A percentile compares a stretch with the other conserved stretches of the same genome.
phyloP scores from a whole-genome alignment of 352 stramenopile species.

The Pythium volutum region DNA sequence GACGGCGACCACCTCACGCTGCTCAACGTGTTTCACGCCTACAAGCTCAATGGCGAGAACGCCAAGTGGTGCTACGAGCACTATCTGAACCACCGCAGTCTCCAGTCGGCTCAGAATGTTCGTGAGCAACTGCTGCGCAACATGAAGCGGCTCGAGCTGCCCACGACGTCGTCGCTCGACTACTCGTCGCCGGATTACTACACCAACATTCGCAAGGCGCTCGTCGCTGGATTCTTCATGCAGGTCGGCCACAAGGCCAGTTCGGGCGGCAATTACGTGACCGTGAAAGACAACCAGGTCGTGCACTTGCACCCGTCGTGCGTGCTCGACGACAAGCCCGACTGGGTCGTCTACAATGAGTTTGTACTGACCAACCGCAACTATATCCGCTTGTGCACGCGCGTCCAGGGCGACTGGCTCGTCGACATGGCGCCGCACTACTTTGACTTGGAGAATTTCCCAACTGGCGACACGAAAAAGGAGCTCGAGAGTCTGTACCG shows the following conservation, averaged over 20 bases:
- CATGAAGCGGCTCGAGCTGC: constrained; percentile 92
- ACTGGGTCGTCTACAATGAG: constrained; percentile 99
- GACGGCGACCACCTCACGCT: constrained; percentile 97
- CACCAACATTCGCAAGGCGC: constrained; percentile 90
- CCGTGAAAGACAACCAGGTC: constrained; percentile 99
- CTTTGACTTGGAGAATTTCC: constrained; percentile 98
- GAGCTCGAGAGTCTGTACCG: constrained; percentile 91
- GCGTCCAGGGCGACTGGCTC: constrained; percentile 91
- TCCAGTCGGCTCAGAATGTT: constrained; percentile 98
- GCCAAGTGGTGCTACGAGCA: constrained; percentile 96
- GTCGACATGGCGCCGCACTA: constrained; percentile 95
- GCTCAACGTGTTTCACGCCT: constrained; percentile 97
- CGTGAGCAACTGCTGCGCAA: constrained; percentile 98
- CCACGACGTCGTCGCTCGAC: constrained; percentile 70
- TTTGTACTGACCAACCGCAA: constrained; percentile 99
- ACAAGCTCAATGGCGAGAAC: constrained; percentile 97
- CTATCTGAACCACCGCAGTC: constrained; percentile 95
- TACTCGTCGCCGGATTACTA: constrained; percentile 89
- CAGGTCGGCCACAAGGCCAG: constrained; percentile 88
- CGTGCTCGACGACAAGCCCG: constrained; percentile 94
- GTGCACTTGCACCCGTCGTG: constrained; percentile 97
- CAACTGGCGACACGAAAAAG: constrained; percentile 93
- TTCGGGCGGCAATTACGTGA: constrained; percentile 93
- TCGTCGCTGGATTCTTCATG: constrained; percentile 99
- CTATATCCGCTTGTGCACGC: constrained; percentile 98